Evolutionary conservation across 2,329 filamentous ascomycete species (phyloP).

Genomic region (Penicillium sp.): DNA sequence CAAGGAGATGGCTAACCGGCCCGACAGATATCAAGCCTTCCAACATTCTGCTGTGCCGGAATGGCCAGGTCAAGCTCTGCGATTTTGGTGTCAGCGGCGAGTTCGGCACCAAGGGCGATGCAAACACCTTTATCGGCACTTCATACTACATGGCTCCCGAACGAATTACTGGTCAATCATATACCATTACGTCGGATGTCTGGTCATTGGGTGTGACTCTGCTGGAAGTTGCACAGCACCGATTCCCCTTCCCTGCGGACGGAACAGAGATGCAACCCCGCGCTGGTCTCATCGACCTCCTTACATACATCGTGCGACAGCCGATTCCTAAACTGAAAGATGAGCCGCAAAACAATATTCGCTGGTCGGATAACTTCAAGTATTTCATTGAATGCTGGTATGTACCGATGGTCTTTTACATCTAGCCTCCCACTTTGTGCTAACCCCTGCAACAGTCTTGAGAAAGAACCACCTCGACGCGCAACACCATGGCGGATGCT

Average conservation of each 20-base stretch:
- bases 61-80: constrained; percentile 94
- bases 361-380: constrained; percentile 97
- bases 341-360: constrained; percentile 83
- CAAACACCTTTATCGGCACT: constrained; percentile 98
- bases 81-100: constrained; percentile 98
- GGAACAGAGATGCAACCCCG: constrained; percentile 93
- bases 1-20: constrained; percentile 13
- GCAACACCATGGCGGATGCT: constrained; percentile 98
- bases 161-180: constrained; percentile 94
- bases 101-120: constrained; percentile 97
- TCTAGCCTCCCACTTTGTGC: constrained; percentile 16
- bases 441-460: constrained; percentile 63
- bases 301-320: constrained; percentile 97
- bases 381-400: constrained; percentile 99
- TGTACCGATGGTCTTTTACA: constrained; percentile 10
- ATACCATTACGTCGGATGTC: constrained; percentile 97
- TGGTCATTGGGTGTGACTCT: constrained; percentile 97
- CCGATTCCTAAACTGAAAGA: constrained; percentile 95
- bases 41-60: constrained; percentile 90
- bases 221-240: constrained; percentile 98
- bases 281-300: constrained; percentile 87
- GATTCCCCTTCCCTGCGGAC: constrained; percentile 97
- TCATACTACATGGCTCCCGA: constrained; percentile 99
- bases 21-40: constrained; percentile 86
- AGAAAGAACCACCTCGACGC: constrained; percentile 84